Base-by-base conservation (phyloP, 352 stramenopile genomes). In the Albugo laibachii region DNA sequence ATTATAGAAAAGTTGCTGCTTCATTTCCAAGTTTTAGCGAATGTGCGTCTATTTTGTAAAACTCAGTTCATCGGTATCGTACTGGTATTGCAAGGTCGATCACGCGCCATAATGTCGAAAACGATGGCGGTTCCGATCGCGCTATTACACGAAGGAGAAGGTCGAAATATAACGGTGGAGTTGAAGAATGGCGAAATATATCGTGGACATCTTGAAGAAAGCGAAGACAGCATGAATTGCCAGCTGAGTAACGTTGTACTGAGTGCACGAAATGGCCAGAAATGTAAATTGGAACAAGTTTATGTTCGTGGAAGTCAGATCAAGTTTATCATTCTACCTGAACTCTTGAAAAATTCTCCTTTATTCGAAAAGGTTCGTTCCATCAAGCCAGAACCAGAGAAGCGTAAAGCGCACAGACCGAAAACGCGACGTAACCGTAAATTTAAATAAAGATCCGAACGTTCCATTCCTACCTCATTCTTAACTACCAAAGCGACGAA, bases 181-280 rank as follows among this genome's bases (percentile, higher is more conserved):
- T 71, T 88, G 18, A 91, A 89, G 69, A 88, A 88, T 36, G 78
- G 80, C 34, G 79, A 92, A 51, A 80, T 89, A 47, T 93, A 93
- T 55, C 70, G 76, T 38, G 80, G 80, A 5, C 62, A 87, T 46
- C 54, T 93, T 40, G 55, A 63, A 13, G 74, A 92, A 55, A 88
- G 72, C 49, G 80, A 93, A 57, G 80, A 93, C 61, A 97, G 89
- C 45, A 98, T 98, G 94, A 98, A 98, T 65, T 94, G 94, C 62
- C 92, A 94, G 58, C 63, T 98, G 13, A 94, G 79, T 27, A 83
- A 97, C 59, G 78, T 89, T 46, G 71, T 87, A 47, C 58, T 91
- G 36, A 93, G 78, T n/a, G 66, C 78, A 46, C 79, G 71, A 36
- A 73, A 93, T 59, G 79, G 80, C 6, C 66, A 85, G 55, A 83